Conservation (phyloP, 768 basidiomycete species). For the Coprinopsis marcescibilis region DNA sequence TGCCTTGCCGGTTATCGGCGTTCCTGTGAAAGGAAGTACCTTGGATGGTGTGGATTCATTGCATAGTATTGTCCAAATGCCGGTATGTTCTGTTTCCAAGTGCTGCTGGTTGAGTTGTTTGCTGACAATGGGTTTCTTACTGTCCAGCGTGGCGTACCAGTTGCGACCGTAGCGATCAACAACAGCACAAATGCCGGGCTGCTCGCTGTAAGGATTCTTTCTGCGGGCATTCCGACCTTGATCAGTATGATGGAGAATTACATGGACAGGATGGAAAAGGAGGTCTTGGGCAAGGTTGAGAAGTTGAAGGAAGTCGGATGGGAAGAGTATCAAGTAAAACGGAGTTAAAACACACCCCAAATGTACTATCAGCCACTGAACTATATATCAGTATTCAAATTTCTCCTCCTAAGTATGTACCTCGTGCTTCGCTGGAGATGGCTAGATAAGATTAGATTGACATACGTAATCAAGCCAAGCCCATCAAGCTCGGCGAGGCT, state of each 20-base stretch:
- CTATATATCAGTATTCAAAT: background rate
- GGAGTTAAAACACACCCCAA: slow-evolving; percentile 5
- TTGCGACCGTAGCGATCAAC: slow-evolving; percentile 96
- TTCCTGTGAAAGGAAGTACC: slow-evolving; percentile 91
- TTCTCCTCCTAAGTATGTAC: too few relatives aligned
- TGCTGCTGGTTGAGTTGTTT: background rate
- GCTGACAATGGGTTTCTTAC: background rate
- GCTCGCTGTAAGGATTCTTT: slow-evolving; percentile 86
- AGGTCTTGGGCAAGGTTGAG: slow-evolving; percentile 77
- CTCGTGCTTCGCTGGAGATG: too few relatives aligned
- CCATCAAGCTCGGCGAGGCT: background rate
- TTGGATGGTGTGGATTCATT: slow-evolving; percentile 97
- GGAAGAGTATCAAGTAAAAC: slow-evolving; percentile 66
- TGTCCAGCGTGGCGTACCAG: slow-evolving; percentile 88
- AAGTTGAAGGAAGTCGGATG: slow-evolving; percentile 74
- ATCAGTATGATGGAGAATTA: slow-evolving; percentile 68
- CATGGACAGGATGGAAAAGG: slow-evolving; percentile 58
- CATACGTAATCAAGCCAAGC: too few relatives aligned
- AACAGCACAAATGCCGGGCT: slow-evolving; percentile 92
- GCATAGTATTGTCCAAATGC: slow-evolving; percentile 99
- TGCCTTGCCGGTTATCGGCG: slow-evolving; percentile 86
- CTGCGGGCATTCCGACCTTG: slow-evolving; percentile 63
- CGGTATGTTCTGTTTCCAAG: slow-evolving; percentile 48
- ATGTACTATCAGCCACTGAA: background rate
- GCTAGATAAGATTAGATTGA: too few relatives aligned